Percentiles rank a stretch among this genome's conserved stretches.
These are phyloP conservation scores for Fusarium tuaranense DNA, from an alignment of 2,329 filamentous ascomycete genomes.

Conservation along the genomic window DNA sequence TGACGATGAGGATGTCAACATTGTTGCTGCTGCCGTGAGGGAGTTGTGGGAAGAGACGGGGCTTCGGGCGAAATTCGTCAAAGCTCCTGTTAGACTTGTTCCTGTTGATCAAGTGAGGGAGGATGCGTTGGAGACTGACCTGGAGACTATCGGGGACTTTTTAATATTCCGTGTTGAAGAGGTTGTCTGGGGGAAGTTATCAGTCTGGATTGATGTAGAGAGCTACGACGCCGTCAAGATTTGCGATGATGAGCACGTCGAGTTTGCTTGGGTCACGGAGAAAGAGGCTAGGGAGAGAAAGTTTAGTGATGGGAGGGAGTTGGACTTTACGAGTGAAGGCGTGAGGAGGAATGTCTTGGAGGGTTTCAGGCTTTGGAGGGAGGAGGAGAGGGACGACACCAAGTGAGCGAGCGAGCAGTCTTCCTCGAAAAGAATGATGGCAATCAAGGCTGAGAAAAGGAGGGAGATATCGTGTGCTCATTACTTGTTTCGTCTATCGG, in stretches of 20 bases:
- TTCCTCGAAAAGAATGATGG: too few species aligned
- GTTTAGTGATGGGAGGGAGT: constrained; percentile 41
- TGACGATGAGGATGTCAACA: constrained; percentile 32
- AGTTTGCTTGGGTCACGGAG: constrained; percentile 54
- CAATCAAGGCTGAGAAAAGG: constrained; percentile 1
- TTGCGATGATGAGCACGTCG: constrained; percentile 53
- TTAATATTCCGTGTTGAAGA: constrained; percentile 41
- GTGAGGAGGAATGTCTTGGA: constrained; percentile 48
- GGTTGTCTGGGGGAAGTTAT: constrained; percentile 46
- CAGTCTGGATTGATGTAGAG: constrained; percentile 45
- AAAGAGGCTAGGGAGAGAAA: constrained; percentile 46
- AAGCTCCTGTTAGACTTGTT: constrained; percentile 32
- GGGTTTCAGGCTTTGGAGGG: constrained; percentile 46
- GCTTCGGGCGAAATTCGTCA: constrained; percentile 47
- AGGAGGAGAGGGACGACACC: constrained; percentile 11
- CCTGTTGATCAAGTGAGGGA: background rate
- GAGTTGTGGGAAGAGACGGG: constrained; percentile 62
- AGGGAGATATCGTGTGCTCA: constrained; percentile 30
- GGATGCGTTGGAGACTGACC: constrained; percentile 24
- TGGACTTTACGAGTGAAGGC: constrained; percentile 50
- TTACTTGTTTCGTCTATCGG: constrained; percentile 38
- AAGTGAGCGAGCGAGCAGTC: background rate
- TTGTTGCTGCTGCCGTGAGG: constrained; percentile 49
- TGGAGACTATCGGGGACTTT: constrained; percentile 39
- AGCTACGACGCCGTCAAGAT: constrained; percentile 42